Evolutionary conservation across 2,329 filamentous ascomycete species (phyloP).

Genomic region (Aspergillus sp.): DNA sequence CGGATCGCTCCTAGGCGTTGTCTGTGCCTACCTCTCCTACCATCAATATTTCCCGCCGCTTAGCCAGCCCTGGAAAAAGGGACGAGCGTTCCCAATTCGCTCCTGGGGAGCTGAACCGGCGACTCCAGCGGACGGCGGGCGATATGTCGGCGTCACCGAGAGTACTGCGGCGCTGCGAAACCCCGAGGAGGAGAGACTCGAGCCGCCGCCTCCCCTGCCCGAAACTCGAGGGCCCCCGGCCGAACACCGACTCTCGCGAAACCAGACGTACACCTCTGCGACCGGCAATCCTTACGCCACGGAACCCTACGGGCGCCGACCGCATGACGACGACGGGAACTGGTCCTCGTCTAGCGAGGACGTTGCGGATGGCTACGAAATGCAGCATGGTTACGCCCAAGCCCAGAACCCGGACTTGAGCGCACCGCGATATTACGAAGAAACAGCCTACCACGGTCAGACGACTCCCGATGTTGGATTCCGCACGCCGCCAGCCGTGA

Average conservation of each 20-base stretch:
- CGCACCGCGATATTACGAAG: slow-evolving; percentile 24
- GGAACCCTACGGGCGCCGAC: slow-evolving; percentile 26
- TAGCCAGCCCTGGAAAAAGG: slow-evolving; percentile 56
- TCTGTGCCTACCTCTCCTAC: slow-evolving; percentile 54
- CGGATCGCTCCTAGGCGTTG: slow-evolving; percentile 53
- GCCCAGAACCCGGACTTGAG: slow-evolving; percentile 23
- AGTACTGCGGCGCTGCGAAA: slow-evolving; percentile 32
- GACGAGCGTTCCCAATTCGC: slow-evolving; percentile 59
- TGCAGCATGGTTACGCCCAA: slow-evolving; percentile 32
- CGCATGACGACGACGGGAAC: slow-evolving; percentile 31
- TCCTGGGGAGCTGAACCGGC: slow-evolving; percentile 54
- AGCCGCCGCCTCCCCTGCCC: slow-evolving; percentile 7
- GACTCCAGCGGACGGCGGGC: slow-evolving; percentile 16
- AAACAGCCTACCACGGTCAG: slow-evolving; percentile 31
- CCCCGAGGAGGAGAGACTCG: slow-evolving; percentile 29
- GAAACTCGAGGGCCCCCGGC: slow-evolving; percentile 6
- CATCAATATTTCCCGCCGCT: slow-evolving; percentile 61
- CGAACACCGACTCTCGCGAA: slow-evolving; percentile 4
- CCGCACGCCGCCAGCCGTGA: slow-evolving; percentile 10
- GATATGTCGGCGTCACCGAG: slow-evolving; percentile 8
- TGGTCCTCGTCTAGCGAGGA: slow-evolving; percentile 42
- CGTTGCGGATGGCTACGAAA: slow-evolving; percentile 37
- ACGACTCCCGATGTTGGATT: slow-evolving; percentile 4
- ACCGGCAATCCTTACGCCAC: slow-evolving; percentile 26
- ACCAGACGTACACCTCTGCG: slow-evolving; percentile 19